Evolutionary conservation across 2,329 filamentous ascomycete species (phyloP).

Genomic region (Fusarium ramigenum): DNA sequence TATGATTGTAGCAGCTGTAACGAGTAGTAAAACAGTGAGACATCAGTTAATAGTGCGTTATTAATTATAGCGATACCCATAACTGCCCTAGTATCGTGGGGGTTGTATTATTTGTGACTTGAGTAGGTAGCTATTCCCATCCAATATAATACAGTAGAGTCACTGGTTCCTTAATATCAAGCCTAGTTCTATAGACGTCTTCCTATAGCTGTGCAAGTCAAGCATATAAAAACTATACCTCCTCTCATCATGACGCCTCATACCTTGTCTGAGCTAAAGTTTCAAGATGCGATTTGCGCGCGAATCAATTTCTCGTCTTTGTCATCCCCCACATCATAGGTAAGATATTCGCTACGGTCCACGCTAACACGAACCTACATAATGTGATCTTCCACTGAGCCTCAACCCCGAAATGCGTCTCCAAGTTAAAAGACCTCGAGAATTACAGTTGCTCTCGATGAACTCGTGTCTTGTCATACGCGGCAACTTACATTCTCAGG

Average conservation of each 20-base stretch:
- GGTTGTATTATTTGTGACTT: not conserved
- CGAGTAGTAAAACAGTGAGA: slow-evolving; percentile 6
- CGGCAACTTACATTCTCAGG: not conserved
- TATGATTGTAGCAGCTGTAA: not conserved
- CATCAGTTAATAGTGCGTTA: not conserved
- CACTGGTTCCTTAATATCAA: not conserved
- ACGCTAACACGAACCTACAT: not conserved
- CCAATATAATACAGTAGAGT: not conserved
- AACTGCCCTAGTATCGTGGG: not conserved
- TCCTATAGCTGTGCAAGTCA: not conserved
- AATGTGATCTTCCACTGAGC: not conserved
- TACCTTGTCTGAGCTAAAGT: not conserved
- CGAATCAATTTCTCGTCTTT: slow-evolving; percentile 36
- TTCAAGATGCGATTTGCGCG: not conserved
- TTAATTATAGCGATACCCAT: slow-evolving; percentile 1
- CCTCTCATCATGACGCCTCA: slow-evolving; percentile 8
- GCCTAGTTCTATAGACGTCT: not conserved
- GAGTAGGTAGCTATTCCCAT: not conserved
- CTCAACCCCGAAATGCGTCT: not conserved
- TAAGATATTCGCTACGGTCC: not conserved
- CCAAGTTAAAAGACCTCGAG: not conserved
- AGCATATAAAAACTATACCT: not conserved
- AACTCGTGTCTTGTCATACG: not conserved
- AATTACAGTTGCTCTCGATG: not conserved
- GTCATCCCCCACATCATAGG: slow-evolving; percentile 23